Conservation (phyloP, 139 green algal species). For the Tetraselmis chui region DNA sequence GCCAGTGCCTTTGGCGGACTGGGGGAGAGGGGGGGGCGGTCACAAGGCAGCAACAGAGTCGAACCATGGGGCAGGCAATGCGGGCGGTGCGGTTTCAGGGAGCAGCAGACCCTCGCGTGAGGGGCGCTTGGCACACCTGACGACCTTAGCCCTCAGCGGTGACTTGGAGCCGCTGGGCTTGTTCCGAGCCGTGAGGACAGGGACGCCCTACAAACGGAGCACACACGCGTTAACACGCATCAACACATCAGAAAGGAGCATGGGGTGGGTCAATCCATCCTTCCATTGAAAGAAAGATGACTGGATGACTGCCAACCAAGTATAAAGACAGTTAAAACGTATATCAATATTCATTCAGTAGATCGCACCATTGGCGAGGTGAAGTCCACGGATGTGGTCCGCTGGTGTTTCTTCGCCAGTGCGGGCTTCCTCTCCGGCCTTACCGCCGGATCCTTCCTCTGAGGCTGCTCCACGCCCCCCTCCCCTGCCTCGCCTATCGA, state of each 20-base stretch:
- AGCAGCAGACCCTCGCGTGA: too few species aligned
- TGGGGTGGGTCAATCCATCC: too few species aligned
- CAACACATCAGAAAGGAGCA: too few species aligned
- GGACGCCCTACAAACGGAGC: not conserved
- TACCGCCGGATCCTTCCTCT: not conserved
- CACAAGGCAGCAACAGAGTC: not conserved
- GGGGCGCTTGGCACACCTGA: too few species aligned
- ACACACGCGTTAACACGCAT: too few species aligned
- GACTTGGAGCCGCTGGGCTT: not conserved
- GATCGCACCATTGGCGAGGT: not conserved
- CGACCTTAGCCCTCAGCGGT: not conserved
- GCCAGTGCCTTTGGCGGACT: not conserved
- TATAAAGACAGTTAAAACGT: not conserved
- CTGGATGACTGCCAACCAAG: not conserved
- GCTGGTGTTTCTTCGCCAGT: not conserved
- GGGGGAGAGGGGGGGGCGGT: too few species aligned
- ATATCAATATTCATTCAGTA: not conserved
- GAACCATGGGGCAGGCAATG: not conserved
- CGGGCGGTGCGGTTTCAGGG: not conserved
- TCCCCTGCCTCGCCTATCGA: not conserved
- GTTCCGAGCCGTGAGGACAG: not conserved
- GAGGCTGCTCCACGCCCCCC: too few species aligned
- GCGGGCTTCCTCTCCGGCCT: too few species aligned
- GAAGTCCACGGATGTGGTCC: not conserved
- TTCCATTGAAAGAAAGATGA: too few species aligned